Base-by-base conservation (phyloP, 2,329 filamentous ascomycete species). In the Chaetomium strumarium region DNA sequence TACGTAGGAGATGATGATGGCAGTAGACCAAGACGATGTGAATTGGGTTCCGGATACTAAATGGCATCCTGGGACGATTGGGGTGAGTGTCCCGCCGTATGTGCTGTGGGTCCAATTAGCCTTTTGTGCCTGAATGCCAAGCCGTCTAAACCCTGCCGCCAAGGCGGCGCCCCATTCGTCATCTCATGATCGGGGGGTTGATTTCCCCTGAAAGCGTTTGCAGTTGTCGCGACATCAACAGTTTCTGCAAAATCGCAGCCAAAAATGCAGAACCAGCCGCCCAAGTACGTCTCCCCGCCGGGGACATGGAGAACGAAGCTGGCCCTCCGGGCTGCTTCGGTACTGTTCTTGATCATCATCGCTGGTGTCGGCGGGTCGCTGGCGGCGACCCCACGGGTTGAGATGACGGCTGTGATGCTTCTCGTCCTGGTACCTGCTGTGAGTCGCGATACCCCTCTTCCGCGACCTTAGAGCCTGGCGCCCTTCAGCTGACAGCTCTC, bases 281-380 rank as follows among this genome's bases (percentile, higher is more conserved):
- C 55, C n/a, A 50, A 50, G 19, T 52, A 56, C n/a, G 48, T 53
- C 41, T 56, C 55, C 31, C 43, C 51, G 40, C 38, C 43, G 29
- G 44, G 17, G 17, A 54, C 46, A 3, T 56, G 55, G 55, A 54
- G 11, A 24, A 34, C 51, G 17, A 56, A 54, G 44, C 20, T 51
- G 10, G 39, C 11, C 2, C 41, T 56, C 17, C 51, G 55, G 9
- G 38, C 24, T 20, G 29, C 34, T 4, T 51, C 47, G 3, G 2
- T 51, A 4, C 13, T 49, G 2, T 45, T 45, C 20, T 1, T 46
- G 10, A 17, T 48, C 16, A 29, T 53, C 10, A n/a, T 56, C 13
- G 40, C 40, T 17, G 49, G 38, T 7, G 2, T 54, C 20, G 33
- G 40, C 3, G 48, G 51, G 6, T 51, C 49, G 4, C 30, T 54